These are phyloP conservation scores for Lonicera japonica DNA, from an alignment of 129 eudicot genomes.

Conservation along the genomic window DNA sequence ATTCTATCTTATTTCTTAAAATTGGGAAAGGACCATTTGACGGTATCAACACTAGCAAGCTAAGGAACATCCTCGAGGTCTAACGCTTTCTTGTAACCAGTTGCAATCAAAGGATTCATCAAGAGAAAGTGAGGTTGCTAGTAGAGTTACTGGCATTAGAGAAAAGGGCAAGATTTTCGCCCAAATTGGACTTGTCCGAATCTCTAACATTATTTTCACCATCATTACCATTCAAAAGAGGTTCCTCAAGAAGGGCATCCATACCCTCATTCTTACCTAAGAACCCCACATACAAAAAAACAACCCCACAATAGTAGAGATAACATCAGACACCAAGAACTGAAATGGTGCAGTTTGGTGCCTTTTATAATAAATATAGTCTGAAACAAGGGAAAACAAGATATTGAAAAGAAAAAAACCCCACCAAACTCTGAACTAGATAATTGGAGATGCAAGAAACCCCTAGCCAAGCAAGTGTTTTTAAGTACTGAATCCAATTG, in stretches of 20 bases:
- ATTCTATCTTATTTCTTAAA: constrained; percentile 36
- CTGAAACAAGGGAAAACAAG: constrained; percentile 51
- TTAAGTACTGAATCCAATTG: constrained; percentile 40
- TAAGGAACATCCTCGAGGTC: constrained; percentile 83
- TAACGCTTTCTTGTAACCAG: constrained; percentile 54
- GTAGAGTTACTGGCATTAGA: constrained; percentile 37
- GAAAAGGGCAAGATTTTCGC: constrained; percentile 40
- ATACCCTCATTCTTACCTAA: constrained; percentile 21
- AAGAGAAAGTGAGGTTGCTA: constrained; percentile 59
- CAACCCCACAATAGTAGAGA: constrained; percentile 43
- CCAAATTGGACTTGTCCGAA: constrained; percentile 27
- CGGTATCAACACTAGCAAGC: constrained; percentile 42
- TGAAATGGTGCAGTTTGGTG: constrained; percentile 19
- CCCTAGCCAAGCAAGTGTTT: constrained; percentile 45
- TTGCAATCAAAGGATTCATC: constrained; percentile 52
- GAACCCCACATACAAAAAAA: constrained; percentile 42
- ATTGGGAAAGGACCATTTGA: constrained; percentile 33
- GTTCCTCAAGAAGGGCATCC: constrained; percentile 28
- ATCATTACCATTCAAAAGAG: constrained; percentile 39
- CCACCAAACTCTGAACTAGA: constrained; percentile 70
- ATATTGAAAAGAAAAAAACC: constrained; percentile 40
- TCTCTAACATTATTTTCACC: constrained; percentile 12
- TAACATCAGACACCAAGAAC: constrained; percentile 50
- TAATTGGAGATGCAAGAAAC: constrained; percentile 33
- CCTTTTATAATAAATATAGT: constrained; percentile 32